These are phyloP conservation scores for Apiospora pterosperma DNA, from an alignment of 2,329 filamentous ascomycete genomes.

Conservation along the genomic window DNA sequence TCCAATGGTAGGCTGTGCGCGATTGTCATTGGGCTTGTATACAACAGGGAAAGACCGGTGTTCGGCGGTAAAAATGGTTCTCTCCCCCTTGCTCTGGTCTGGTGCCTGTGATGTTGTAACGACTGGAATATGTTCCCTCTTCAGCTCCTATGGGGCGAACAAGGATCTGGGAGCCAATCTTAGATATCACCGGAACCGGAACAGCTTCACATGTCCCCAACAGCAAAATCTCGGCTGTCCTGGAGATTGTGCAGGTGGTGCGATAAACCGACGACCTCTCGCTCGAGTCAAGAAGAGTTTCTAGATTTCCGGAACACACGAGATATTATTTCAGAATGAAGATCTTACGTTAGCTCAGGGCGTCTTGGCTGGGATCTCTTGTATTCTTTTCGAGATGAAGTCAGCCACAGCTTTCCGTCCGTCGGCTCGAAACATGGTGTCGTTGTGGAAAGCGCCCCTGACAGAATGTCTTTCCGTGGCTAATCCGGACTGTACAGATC, in stretches of 20 bases:
- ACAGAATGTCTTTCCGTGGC: slow-evolving; percentile 41
- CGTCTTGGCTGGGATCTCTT: not conserved
- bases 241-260: not conserved
- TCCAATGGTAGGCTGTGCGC: too few relatives aligned
- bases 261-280: not conserved
- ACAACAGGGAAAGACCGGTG: too few relatives aligned
- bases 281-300: too few relatives aligned
- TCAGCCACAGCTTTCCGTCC: slow-evolving; percentile 42
- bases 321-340: not conserved
- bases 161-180: too few relatives aligned
- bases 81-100: too few relatives aligned
- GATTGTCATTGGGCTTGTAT: too few relatives aligned
- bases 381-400: slow-evolving; percentile 29
- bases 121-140: too few relatives aligned
- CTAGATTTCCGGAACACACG: not conserved
- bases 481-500: slow-evolving; percentile 46
- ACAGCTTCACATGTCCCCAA: not conserved
- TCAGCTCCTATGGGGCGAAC: too few relatives aligned
- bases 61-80: too few relatives aligned
- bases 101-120: too few relatives aligned
- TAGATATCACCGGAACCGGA: not conserved
- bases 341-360: too few relatives aligned
- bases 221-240: not conserved
- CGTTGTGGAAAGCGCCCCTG: slow-evolving; percentile 52
- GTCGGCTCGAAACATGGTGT: slow-evolving; percentile 44